Evolutionary conservation across 2,329 filamentous ascomycete genomes (phyloP), one percentile per base, ranked within the genome.

Genomic region (Sporothrix variecibatus): DNA sequence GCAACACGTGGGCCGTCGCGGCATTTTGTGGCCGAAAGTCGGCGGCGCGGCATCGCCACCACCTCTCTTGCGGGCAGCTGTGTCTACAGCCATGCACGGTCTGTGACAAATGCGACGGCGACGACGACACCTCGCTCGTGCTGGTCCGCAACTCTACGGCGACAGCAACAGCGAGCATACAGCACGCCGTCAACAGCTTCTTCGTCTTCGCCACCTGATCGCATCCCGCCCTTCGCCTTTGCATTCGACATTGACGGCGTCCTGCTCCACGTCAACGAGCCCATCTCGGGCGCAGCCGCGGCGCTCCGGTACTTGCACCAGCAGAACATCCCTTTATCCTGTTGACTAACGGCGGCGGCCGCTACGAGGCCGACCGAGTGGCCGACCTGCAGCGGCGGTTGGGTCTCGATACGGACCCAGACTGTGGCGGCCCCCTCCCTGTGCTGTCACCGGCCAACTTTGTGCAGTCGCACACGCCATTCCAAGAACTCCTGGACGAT

Each of bases 321-420:
- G 65, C 87, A 94, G 79, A 86, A 89, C 65, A 94, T 98, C 64
- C 95, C 15, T 98, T 97, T 84, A 95, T 99, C 79, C 89, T 99
- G 46, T 87, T 99, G 76, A 99, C 96, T 75, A 99, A 99, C 83
- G 96, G 96, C 78, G 96, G 96, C 58, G 96, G 96, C 74, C 94
- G 92, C 80, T 89, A 91, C 76, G 95, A 98, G 83, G 85, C 85
- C 2, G 91, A 93, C 74, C 89, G 94, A 23, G 92, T 94, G 40
- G 85, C 85, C 8, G 92, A 95, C 75, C 86, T 97, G 72, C 91
- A 88, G 77, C 81, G 87, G 60, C 90, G 90, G 77, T 87, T 97
- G 7, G 85, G 77, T 2, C 87, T 99, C 75, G 98, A 95, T 74
- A 98, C 98, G 76, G 95, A 98, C 80, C 89, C 90, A 75, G 95